Base-by-base conservation (phyloP, 352 stramenopile species). In the Phytophthora macrochlamydospora region DNA sequence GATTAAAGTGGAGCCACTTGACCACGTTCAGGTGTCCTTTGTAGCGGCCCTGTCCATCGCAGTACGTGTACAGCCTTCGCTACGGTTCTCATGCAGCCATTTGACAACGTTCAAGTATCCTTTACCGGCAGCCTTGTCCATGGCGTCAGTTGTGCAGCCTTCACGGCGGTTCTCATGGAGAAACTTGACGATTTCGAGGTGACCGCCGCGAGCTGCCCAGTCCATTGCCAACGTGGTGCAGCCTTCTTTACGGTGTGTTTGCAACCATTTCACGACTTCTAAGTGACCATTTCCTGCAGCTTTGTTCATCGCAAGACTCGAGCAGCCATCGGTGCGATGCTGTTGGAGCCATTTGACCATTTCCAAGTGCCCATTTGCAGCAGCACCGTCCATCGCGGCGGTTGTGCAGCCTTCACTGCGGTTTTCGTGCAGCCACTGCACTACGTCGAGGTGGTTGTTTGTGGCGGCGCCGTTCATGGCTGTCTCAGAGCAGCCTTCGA, bases 361-460 rank as follows among this genome's bases (percentile, higher is more conserved):
- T 14, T 33, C 40, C 14, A 60, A 18, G 11, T 42, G 40, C 7
- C 24, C 14, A 4, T 0, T 7, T 9, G 14, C 31, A 30, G 38
- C 38, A 28, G 51, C 40, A 2, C 29, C 11, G 18, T 58, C 51
- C 37, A 58, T 58, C 5, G 35, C 51, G 12, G 3, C 24, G 8
- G 3, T 24, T 28, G 51, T 58, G 38, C 45, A 51, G 1, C 38
- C 38, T 49, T 48, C 51, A 3, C 30, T 18, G n/a, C 37, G 35
- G 28, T 58, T 37, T 5, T 4, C 8, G 14, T 51, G 45, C 45
- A 51, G 14, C 45, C 45, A 51, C 28, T 51, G 5, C 2, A 88
- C 57, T 7, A 88, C 65, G 5, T 64, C 37, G 18, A 90, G 56
- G 35, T 87, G 65, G 13, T 78, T 78, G 7, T 76, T 68, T 2